Conservation (phyloP, 2,329 filamentous ascomycete genomes). For the Fusarium burgessii region DNA sequence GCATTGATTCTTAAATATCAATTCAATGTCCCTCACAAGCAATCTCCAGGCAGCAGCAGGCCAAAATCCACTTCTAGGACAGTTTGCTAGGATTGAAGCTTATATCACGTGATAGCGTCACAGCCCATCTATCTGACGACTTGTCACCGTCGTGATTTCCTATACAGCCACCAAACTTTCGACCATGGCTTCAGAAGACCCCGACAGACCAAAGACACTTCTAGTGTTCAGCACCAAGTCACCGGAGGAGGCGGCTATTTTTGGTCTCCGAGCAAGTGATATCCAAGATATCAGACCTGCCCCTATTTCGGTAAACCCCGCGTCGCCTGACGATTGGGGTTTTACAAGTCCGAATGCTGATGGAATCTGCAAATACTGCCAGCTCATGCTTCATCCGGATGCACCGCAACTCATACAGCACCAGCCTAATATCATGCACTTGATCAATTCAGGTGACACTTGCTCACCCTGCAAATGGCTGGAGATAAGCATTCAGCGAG, state of each 20-base stretch:
- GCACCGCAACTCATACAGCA: background rate
- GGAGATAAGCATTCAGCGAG: background rate
- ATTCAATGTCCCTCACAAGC: background rate
- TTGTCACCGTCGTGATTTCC: background rate
- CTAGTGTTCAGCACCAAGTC: background rate
- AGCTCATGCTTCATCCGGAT: conserved; percentile 6
- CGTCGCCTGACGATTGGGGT: background rate
- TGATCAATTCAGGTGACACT: background rate
- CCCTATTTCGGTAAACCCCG: rapidly evolving
- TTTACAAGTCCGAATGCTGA: background rate
- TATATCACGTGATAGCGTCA: background rate
- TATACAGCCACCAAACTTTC: background rate
- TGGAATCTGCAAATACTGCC: conserved; percentile 13
- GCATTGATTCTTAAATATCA: too few relatives aligned
- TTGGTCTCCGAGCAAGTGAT: conserved; percentile 1
- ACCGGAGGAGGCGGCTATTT: background rate
- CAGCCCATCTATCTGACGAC: background rate
- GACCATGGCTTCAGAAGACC: background rate
- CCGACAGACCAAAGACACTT: background rate
- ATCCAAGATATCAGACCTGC: background rate
- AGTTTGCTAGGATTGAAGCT: background rate
- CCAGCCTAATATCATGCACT: background rate
- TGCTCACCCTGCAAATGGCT: conserved; percentile 14
- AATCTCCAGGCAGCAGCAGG: background rate
- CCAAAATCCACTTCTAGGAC: background rate